Percentiles rank a stretch among this genome's conserved stretches.
Conservation (phyloP, 2,329 filamentous ascomycete genomes). For the Penicillium sp. region DNA sequence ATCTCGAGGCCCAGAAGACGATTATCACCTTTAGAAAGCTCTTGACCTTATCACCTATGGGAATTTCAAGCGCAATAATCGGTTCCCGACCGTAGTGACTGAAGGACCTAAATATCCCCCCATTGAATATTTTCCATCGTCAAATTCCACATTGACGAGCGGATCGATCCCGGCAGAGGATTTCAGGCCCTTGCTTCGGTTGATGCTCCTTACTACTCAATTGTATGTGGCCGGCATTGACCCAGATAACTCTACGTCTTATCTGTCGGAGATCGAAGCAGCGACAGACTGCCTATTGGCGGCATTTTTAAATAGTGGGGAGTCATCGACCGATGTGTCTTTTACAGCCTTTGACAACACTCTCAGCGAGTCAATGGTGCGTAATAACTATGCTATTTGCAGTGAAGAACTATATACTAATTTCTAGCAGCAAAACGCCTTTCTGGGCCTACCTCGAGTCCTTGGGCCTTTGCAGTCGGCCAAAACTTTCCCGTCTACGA, state of each 20-base stretch:
- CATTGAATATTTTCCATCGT: neutral
- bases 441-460: neutral
- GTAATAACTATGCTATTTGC: neutral
- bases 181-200: slow-evolving; percentile 3
- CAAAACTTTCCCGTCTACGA: neutral
- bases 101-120: neutral
- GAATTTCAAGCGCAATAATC: neutral
- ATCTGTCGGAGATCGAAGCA: neutral
- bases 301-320: neutral
- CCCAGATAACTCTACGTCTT: neutral
- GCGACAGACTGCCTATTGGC: slow-evolving; percentile 3
- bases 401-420: neutral
- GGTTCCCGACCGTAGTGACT: slow-evolving; percentile 5
- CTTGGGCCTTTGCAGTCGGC: slow-evolving; percentile 1
- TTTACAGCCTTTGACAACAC: neutral
- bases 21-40: slow-evolving; percentile 4
- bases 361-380: neutral
- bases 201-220: slow-evolving; percentile 7
- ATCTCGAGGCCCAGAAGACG: neutral
- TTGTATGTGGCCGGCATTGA: slow-evolving; percentile 8
- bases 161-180: slow-evolving; percentile 1
- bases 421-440: neutral
- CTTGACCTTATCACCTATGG: slow-evolving; percentile 3
- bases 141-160: slow-evolving; percentile 3
- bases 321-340: neutral